phyloP scores from a whole-genome alignment of 768 basidiomycete genomes.

The Pleurotus cornucopiae region DNA sequence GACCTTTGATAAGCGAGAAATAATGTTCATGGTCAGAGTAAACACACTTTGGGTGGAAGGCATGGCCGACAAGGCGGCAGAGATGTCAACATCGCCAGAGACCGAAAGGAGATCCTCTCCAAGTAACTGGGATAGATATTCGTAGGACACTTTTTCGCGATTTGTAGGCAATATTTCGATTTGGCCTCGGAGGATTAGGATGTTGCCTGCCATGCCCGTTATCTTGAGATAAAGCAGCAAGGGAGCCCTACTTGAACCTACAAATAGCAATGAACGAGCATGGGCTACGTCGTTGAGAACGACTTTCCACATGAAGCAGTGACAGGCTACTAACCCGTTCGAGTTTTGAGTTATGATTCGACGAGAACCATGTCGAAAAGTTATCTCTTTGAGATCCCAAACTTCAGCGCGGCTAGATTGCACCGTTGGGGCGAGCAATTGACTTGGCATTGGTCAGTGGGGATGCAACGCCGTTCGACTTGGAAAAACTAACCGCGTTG shows the following conservation, averaged over 20 bases:
- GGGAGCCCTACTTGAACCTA: slow-evolving; percentile 27
- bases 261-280: slow-evolving; percentile 92
- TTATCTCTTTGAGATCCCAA: slow-evolving; percentile 73
- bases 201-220: slow-evolving; percentile 57
- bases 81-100: slow-evolving; percentile 53
- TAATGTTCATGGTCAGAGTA: too few relatives aligned
- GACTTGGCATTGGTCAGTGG: too few relatives aligned
- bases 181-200: slow-evolving; percentile 80
- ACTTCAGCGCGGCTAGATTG: slow-evolving; percentile 39
- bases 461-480: too few relatives aligned
- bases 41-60: slow-evolving; percentile 72
- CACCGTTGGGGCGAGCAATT: too few relatives aligned
- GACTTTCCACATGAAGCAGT: slow-evolving; percentile 3
- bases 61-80: slow-evolving; percentile 71
- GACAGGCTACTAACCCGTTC: slow-evolving; percentile 57
- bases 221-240: neutral
- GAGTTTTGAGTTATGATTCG: slow-evolving; percentile 77
- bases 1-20: neutral
- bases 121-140: slow-evolving; percentile 77
- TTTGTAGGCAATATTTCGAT: slow-evolving; percentile 67
- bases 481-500: too few relatives aligned
- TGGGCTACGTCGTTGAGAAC: slow-evolving; percentile 44
- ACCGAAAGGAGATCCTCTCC: slow-evolving; percentile 73
- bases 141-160: slow-evolving; percentile 75
- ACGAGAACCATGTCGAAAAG: slow-evolving; percentile 35